Conservation (phyloP, 805 yeast species). For the Sungouiozyma ichnusensis region DNA sequence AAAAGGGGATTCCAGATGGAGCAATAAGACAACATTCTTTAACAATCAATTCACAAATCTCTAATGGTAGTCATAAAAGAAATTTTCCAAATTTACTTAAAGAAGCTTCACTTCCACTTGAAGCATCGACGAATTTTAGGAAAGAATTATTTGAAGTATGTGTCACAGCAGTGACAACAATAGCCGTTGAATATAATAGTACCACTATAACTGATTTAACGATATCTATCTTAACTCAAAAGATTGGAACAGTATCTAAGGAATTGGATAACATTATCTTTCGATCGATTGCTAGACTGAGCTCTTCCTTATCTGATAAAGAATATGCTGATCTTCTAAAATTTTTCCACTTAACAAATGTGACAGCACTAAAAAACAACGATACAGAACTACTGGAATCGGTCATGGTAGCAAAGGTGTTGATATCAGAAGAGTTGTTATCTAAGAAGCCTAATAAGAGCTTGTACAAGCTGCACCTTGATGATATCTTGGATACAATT, state of each 20-base stretch:
- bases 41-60: conserved; percentile 14
- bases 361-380: conserved; percentile 34
- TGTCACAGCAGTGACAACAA: conserved; percentile 53
- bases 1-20: conserved; percentile 30
- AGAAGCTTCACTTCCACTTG: neutral
- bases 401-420: conserved; percentile 41
- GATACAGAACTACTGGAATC: conserved; percentile 29
- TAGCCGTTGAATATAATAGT: conserved; percentile 58
- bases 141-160: conserved; percentile 47
- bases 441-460: conserved; percentile 22
- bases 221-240: conserved; percentile 74
- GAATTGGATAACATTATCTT: conserved; percentile 47
- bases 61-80: neutral
- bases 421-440: conserved; percentile 31
- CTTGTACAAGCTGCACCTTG: conserved; percentile 47
- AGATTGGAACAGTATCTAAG: conserved; percentile 40
- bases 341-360: conserved; percentile 42
- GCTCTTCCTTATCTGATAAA: conserved; percentile 48
- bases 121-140: neutral
- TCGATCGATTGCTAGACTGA: conserved; percentile 52
- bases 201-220: conserved; percentile 67
- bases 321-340: conserved; percentile 58
- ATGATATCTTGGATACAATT: conserved; percentile 55
- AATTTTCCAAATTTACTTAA: neutral
- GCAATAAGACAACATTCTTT: conserved; percentile 29